Evolutionary conservation across 176 grass and related monocot species (phyloP).

Genomic region (Carex parvula): DNA sequence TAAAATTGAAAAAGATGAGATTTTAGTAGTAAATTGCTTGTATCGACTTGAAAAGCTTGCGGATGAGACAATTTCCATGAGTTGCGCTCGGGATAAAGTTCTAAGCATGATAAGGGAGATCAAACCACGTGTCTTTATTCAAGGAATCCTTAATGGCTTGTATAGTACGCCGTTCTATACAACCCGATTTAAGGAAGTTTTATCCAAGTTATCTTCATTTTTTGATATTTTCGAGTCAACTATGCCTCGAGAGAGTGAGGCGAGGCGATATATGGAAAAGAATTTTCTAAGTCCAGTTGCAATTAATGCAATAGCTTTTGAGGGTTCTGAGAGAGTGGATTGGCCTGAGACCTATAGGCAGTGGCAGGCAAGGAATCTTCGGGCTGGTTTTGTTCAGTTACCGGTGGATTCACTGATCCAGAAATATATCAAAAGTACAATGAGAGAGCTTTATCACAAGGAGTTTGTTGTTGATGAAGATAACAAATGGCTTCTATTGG

Average conservation of each 20-base stretch:
- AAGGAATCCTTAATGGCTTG: constrained; percentile 43
- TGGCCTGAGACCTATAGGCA: constrained; percentile 44
- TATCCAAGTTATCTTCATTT: constrained; percentile 41
- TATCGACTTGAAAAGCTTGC: constrained; percentile 30
- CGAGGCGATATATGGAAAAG: constrained; percentile 35
- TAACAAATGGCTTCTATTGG: constrained; percentile 38
- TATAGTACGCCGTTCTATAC: constrained; percentile 45
- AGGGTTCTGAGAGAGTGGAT: constrained; percentile 47
- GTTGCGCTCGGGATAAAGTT: constrained; percentile 45
- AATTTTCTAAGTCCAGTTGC: neutral
- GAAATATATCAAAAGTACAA: constrained; percentile 16
- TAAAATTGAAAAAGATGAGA: constrained; percentile 47
- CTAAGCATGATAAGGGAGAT: constrained; percentile 47
- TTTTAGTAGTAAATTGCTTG: constrained; percentile 51
- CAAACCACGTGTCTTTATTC: constrained; percentile 48
- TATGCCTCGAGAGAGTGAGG: constrained; percentile 33
- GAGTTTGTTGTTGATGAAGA: constrained; percentile 44
- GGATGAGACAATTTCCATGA: constrained; percentile 39
- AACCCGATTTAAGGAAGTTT: constrained; percentile 41
- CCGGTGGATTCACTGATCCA: constrained; percentile 37
- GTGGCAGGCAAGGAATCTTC: constrained; percentile 40
- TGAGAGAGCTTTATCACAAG: constrained; percentile 33
- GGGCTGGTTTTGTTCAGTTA: constrained; percentile 40
- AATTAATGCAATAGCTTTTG: constrained; percentile 46
- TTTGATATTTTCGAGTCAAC: constrained; percentile 58